These are phyloP conservation scores for Cytospora schulzeri DNA, from an alignment of 2,329 filamentous ascomycete genomes.

Conservation along the genomic window DNA sequence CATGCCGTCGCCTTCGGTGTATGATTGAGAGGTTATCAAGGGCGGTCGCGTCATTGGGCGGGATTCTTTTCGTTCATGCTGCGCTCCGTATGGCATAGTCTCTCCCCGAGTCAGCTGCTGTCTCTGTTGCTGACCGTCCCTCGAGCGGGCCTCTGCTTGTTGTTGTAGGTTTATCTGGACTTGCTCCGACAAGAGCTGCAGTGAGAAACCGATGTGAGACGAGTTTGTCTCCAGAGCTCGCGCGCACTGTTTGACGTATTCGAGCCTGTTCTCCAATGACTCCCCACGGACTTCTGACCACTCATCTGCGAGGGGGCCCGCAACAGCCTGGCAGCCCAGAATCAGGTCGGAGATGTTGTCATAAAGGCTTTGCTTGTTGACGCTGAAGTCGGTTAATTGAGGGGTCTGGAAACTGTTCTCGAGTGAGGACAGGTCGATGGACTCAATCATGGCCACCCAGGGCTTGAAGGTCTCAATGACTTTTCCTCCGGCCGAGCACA, in stretches of 20 bases:
- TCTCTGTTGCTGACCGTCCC: slow-evolving; percentile 50
- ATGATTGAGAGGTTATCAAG: slow-evolving; percentile 62
- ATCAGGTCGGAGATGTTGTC: slow-evolving; percentile 91
- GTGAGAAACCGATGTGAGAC: slow-evolving; percentile 82
- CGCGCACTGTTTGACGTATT: slow-evolving; percentile 75
- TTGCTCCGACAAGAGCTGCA: slow-evolving; percentile 85
- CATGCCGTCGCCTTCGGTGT: slow-evolving; percentile 59
- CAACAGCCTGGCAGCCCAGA: slow-evolving; percentile 85
- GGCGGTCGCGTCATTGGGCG: slow-evolving; percentile 51
- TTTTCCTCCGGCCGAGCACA: slow-evolving; percentile 76
- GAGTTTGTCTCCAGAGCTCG: slow-evolving; percentile 84
- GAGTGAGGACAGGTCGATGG: slow-evolving; percentile 81
- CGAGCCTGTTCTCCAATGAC: slow-evolving; percentile 82
- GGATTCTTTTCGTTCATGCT: slow-evolving; percentile 64
- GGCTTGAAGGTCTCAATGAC: slow-evolving; percentile 87
- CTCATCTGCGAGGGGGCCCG: slow-evolving; percentile 87
- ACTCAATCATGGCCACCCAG: slow-evolving; percentile 89
- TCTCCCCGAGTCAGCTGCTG: slow-evolving; percentile 60
- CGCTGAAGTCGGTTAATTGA: slow-evolving; percentile 81
- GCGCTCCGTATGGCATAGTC: slow-evolving; percentile 57
- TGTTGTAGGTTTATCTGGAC: slow-evolving; percentile 61
- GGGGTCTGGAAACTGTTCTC: slow-evolving; percentile 80
- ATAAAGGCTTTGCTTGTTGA: slow-evolving; percentile 91
- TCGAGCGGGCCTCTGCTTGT: slow-evolving; percentile 46
- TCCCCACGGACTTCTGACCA: slow-evolving; percentile 93